A percentile compares a stretch with the other conserved stretches of the same genome.
Evolutionary conservation across 129 eudicot genomes (phyloP).

Genomic region (Mikania micrantha): DNA sequence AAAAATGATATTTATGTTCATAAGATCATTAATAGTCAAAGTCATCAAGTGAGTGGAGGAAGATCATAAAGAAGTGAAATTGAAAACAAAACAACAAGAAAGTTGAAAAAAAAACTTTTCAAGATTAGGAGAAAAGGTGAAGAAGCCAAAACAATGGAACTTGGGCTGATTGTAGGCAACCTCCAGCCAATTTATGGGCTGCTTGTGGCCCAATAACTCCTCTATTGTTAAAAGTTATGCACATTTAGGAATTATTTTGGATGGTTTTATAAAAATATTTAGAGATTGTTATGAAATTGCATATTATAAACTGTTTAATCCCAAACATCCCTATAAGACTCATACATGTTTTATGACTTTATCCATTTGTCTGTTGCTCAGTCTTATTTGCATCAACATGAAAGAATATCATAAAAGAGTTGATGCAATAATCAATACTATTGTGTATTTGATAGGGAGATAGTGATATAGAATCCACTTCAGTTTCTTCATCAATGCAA

Average conservation of each 20-base stretch:
- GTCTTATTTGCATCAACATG: slow-evolving; percentile 1
- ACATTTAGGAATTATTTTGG: neutral
- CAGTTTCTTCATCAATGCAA: slow-evolving; percentile 40
- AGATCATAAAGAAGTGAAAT: slow-evolving; percentile 13
- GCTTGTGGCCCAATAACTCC: neutral
- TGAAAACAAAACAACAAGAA: neutral
- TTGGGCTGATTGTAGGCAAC: neutral
- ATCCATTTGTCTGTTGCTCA: neutral
- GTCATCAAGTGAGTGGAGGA: slow-evolving; percentile 1
- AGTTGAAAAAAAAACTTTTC: neutral
- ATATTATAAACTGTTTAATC: too few species aligned
- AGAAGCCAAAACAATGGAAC: neutral
- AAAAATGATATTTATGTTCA: neutral
- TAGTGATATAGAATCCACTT: slow-evolving; percentile 49
- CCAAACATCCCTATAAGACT: neutral
- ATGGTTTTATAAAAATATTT: too few species aligned
- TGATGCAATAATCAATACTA: neutral
- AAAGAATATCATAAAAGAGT: slow-evolving; percentile 7
- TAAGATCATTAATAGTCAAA: neutral
- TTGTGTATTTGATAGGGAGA: slow-evolving; percentile 40
- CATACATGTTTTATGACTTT: too few species aligned
- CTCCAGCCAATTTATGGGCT: neutral
- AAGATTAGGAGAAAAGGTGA: neutral
- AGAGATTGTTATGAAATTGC: too few species aligned
- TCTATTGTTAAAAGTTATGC: neutral